Conservation (phyloP, 1,284 basidiomycete species). For the Ceratobasidium theobromae region DNA sequence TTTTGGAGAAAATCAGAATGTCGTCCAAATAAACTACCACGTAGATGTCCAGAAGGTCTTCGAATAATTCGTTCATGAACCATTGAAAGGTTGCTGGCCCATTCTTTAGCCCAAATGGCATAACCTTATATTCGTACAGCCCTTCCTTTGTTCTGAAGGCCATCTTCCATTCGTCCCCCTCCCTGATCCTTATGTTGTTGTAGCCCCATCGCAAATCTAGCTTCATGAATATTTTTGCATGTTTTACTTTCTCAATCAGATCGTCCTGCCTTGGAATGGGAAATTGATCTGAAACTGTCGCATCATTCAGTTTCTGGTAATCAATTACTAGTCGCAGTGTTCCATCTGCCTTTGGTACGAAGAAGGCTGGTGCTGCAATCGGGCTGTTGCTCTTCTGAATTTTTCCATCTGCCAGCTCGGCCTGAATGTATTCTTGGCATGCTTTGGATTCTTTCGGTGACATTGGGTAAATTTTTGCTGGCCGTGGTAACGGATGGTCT, state of each 20-base stretch:
- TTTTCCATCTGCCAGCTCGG: no score
- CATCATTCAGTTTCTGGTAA: no score
- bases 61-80: constrained; percentile 16
- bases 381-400: no score
- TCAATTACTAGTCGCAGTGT: no score
- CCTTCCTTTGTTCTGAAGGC: constrained; percentile 41
- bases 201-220: constrained; percentile 42
- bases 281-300: no score
- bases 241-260: constrained; percentile 35
- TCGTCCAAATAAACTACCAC: constrained; percentile 35
- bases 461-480: no score
- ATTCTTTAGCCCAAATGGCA: constrained; percentile 27
- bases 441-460: no score
- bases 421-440: no score
- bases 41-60: neutral
- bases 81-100: constrained; percentile 11
- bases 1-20: constrained; percentile 26
- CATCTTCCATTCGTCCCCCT: constrained; percentile 27
- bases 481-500: no score
- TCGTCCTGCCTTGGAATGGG: neutral
- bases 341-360: no score
- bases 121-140: constrained; percentile 43
- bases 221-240: constrained; percentile 32
- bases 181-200: constrained; percentile 25
- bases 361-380: no score